Evolutionary conservation across 805 yeast genomes (phyloP).

Genomic region (Zygosaccharomyces kombuchaensis): DNA sequence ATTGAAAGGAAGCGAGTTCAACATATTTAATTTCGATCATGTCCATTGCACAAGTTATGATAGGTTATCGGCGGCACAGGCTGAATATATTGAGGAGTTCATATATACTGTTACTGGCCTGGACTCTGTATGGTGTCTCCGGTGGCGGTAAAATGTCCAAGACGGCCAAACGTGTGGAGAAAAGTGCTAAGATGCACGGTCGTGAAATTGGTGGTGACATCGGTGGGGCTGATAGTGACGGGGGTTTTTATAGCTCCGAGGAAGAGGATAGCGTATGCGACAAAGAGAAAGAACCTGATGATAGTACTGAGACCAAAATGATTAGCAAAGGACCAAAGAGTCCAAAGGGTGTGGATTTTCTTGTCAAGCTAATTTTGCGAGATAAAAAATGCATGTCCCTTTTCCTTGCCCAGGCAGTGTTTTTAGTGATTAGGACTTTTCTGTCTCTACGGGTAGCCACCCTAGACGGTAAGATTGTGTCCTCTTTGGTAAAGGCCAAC

Average conservation of each 20-base stretch:
- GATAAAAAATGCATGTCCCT: conserved; percentile 31
- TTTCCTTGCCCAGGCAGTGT: conserved; percentile 49
- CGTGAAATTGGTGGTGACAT: conserved; percentile 3
- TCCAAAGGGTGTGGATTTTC: conserved; percentile 18
- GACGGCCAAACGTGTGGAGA: conserved; percentile 7
- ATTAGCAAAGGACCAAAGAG: conserved; percentile 3
- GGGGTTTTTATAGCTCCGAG: conserved; percentile 4
- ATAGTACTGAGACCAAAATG: background rate
- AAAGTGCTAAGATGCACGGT: conserved; percentile 9
- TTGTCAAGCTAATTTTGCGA: conserved; percentile 24
- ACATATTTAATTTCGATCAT: background rate
- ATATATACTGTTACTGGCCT: conserved; percentile 25
- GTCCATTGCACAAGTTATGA: conserved; percentile 9
- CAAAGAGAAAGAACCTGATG: conserved; percentile 4
- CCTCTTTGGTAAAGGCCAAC: conserved; percentile 68
- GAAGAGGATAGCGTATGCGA: conserved; percentile 4
- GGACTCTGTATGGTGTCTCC: conserved; percentile 20
- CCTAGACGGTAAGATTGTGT: conserved; percentile 80
- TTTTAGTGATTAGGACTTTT: conserved; percentile 64
- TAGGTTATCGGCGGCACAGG: conserved; percentile 27
- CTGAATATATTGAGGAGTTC: conserved; percentile 28
- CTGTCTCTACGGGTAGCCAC: conserved; percentile 79
- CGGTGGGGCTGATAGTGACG: conserved; percentile 10
- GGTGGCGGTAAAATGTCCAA: conserved; percentile 14
- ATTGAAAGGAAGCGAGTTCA: background rate